Evolutionary conservation across 2,329 filamentous ascomycete genomes (phyloP), one percentile per base, ranked within the genome.

Genomic region (Trichoderma arundinaceum): DNA sequence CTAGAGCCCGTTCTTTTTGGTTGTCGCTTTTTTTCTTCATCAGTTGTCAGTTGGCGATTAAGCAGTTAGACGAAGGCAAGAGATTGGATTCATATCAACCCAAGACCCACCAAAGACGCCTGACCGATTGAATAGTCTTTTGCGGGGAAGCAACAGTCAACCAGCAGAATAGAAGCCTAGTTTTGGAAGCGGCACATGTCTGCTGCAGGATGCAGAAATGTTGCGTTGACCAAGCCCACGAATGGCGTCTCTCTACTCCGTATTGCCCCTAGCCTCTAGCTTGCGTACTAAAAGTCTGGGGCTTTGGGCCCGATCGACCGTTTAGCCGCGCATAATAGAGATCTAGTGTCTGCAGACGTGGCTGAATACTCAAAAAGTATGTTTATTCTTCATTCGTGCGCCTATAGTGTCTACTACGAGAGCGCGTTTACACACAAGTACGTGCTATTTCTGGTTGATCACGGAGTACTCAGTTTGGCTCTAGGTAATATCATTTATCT

Each of bases 131-230:
- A 22, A n/a, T 35, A n/a, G 15, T 7, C 12, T 53, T 43, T 51
- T 61, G 58, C 46, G 58, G 58, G 48, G 48, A 43, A 61, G 38
- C 13, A 22, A 22, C 7, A 22, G 35, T n/a, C 7, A 53, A 17
- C 9, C 4, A 51, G 33, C 8, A 19, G 22, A 51, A 28, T 1
- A n/a, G 32, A 48, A 33, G 43, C 22, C 22, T 28, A 28, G 22
- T 4, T 28, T 28, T 17, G 57, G 9, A 19, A 51, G 22, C 46
- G 33, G 58, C 38, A 19, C 38, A 19, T 5, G 46, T 19, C 46
- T 41, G 13, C 32, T 41, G 35, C 12, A 52, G 38, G 22, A 44
- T 13, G 12, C 35, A 41, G 13, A 61, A 43, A 52, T 49, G 19
- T 52, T 12, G 12, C 15, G 19, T 43, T 35, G 19, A 61, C 41